Percentiles rank a stretch among this genome's conserved stretches.
Evolutionary conservation across 192 early-diverging fungal genomes (phyloP).

Genomic region (Coemansia sp.): DNA sequence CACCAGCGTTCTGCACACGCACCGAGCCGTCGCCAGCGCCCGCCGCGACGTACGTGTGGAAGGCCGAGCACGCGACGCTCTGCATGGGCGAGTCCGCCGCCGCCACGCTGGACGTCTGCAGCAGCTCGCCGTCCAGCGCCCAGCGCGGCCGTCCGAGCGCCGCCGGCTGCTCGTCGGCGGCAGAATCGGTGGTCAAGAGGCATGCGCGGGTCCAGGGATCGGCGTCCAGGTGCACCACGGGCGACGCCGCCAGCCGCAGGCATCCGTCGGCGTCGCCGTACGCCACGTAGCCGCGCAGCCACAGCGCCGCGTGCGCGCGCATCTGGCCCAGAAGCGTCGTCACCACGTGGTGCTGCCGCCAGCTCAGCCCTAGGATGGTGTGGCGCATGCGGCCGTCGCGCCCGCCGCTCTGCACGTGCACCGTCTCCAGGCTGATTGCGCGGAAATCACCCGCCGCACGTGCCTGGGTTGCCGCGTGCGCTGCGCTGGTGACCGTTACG

Average conservation of each 20-base stretch:
- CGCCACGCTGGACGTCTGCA: too few species aligned
- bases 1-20: constrained; percentile 13
- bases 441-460: constrained; percentile 14
- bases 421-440: constrained; percentile 1
- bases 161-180: not conserved
- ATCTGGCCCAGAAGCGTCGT: constrained; percentile 6
- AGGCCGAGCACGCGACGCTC: constrained; percentile 9
- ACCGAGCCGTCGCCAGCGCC: constrained; percentile 14
- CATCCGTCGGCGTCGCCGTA: constrained; percentile 23
- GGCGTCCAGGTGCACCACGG: not conserved
- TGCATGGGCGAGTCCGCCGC: not conserved
- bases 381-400: constrained; percentile 21
- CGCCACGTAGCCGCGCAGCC: constrained; percentile 8
- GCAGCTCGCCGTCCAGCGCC: too few species aligned
- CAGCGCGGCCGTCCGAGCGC: not conserved
- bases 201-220: not conserved
- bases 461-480: not conserved
- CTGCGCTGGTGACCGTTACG: constrained; percentile 5
- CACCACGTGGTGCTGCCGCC: constrained; percentile 11
- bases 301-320: constrained; percentile 2
- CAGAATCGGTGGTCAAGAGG: not conserved
- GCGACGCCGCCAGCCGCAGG: constrained; percentile 13
- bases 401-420: constrained; percentile 17
- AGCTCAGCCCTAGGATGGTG: constrained; percentile 11
- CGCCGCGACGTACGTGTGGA: constrained; percentile 24